Percentiles rank a stretch among this genome's conserved stretches.
phyloP scores from a whole-genome alignment of 306 rosid genomes.

The Nissolia schottii region DNA sequence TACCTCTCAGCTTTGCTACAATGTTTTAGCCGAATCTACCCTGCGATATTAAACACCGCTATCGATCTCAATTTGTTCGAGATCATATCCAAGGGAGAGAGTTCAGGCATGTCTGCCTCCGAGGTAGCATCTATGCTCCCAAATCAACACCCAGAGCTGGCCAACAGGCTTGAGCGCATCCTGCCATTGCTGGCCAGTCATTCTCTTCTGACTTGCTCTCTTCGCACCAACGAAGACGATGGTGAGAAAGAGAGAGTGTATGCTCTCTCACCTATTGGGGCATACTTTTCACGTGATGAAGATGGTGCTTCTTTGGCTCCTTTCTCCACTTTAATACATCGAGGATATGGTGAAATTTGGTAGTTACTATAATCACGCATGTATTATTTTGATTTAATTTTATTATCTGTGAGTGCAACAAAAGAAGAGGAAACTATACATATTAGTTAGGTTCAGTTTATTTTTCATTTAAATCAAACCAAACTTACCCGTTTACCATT shows the following conservation, averaged over 20 bases:
- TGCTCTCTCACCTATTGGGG: neutral
- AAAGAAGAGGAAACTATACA: too few species aligned
- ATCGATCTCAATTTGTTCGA: neutral
- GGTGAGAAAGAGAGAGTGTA: neutral
- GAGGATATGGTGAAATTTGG: too few species aligned
- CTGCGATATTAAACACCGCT: constrained; percentile 3
- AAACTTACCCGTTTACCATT: too few species aligned
- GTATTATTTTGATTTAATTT: too few species aligned
- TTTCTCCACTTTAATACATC: too few species aligned
- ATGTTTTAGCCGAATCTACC: neutral
- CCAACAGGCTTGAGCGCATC: neutral
- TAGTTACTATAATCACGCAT: too few species aligned
- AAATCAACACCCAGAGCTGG: neutral
- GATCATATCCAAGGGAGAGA: neutral
- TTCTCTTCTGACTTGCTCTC: neutral
- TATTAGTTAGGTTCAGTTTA: too few species aligned
- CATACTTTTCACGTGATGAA: neutral
- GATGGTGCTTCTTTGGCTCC: too few species aligned
- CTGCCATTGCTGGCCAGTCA: neutral
- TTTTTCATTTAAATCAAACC: too few species aligned
- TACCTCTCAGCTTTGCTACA: neutral
- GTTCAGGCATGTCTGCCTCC: neutral
- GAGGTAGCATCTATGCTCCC: neutral
- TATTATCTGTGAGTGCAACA: too few species aligned
- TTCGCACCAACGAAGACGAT: neutral